These are phyloP conservation scores for Aurifilum marmelostoma DNA, from an alignment of 2,329 filamentous ascomycete species.

Conservation along the genomic window DNA sequence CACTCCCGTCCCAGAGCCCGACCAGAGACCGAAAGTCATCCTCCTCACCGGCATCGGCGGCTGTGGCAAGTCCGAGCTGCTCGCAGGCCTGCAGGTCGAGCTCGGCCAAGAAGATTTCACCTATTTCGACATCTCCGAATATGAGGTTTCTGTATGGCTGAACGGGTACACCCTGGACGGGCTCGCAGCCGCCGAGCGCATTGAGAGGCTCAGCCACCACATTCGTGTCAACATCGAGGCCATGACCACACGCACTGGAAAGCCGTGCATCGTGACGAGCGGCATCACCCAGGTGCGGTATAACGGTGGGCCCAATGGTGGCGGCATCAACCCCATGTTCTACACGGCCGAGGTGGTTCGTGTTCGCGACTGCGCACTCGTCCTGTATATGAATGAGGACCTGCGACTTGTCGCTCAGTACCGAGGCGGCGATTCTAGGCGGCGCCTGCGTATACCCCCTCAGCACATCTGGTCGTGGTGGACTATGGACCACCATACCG, in stretches of 20 bases:
- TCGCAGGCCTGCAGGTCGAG: background rate
- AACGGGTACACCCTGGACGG: background rate
- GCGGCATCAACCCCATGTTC: background rate
- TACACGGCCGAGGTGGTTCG: background rate
- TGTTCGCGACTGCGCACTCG: background rate
- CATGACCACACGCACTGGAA: background rate
- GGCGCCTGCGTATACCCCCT: background rate
- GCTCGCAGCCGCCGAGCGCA: background rate
- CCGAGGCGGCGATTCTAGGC: background rate
- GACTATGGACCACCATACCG: background rate
- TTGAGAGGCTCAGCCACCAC: background rate
- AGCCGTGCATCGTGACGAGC: background rate
- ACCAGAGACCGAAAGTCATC: background rate
- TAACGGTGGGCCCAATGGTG: no score
- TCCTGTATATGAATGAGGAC: background rate
- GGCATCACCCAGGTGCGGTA: background rate
- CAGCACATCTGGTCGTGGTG: background rate
- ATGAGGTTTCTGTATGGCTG: background rate
- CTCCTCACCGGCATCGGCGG: background rate
- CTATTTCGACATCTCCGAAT: background rate
- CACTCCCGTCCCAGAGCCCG: background rate
- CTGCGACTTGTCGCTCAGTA: background rate
- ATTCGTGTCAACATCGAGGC: background rate
- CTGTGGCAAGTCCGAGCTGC: background rate
- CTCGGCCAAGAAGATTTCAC: background rate